phyloP scores from a whole-genome alignment of 2,329 filamentous ascomycete species.

The Trichoderma atroviride region DNA sequence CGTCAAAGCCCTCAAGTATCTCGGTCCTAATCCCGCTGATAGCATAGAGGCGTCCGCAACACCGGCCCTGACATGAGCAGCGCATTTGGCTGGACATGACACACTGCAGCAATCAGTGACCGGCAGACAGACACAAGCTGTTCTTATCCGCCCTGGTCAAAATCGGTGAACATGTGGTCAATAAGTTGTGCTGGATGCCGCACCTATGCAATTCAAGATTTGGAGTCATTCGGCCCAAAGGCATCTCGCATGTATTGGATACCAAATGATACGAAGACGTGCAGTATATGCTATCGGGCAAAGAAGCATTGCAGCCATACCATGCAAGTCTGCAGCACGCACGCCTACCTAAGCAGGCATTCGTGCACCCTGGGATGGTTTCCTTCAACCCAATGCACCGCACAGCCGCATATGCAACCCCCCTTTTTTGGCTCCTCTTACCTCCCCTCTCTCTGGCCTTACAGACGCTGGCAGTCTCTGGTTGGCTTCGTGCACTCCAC shows the following conservation, averaged over 20 bases:
- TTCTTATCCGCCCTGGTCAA: not conserved
- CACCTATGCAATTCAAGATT: not conserved
- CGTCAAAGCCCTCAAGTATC: conserved; percentile 49
- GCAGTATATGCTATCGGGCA: not conserved
- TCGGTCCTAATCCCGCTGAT: conserved; percentile 23
- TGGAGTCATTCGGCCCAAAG: not conserved
- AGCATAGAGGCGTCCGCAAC: not conserved
- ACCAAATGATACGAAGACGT: not conserved
- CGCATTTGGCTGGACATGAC: not conserved
- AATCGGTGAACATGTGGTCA: not conserved
- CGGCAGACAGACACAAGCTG: not conserved
- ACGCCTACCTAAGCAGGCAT: not conserved
- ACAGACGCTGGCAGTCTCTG: conserved; percentile 6
- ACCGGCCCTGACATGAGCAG: conserved; percentile 5
- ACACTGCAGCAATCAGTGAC: not conserved
- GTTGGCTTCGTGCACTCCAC: conserved; percentile 3
- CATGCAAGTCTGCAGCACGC: conserved; percentile 17
- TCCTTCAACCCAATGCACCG: conserved; percentile 19
- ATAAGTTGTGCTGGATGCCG: not conserved
- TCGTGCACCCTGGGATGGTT: not conserved
- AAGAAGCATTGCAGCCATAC: not conserved
- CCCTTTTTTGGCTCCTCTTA: not conserved
- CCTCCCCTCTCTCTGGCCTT: not conserved
- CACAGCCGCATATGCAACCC: conserved; percentile 20
- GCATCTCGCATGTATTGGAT: not conserved